These are phyloP conservation scores for Aspergillus haitiensis DNA, from an alignment of 495 filamentous ascomycete species.

Conservation along the genomic window DNA sequence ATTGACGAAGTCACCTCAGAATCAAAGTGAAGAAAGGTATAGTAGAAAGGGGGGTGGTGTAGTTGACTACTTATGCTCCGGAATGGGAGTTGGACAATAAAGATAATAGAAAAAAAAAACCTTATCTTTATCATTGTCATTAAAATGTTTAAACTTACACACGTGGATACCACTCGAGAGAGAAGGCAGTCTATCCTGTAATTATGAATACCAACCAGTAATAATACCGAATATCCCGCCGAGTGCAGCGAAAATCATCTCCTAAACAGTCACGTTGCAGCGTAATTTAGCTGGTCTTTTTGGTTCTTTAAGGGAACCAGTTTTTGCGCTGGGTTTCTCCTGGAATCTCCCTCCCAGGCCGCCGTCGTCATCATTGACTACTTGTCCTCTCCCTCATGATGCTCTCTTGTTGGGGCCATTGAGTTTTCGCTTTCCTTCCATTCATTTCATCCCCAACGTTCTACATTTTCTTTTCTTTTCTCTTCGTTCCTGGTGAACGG, in stretches of 20 bases:
- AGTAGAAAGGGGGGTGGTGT: not conserved
- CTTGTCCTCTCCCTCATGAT: conserved; percentile 20
- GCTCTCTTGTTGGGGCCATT: conserved; percentile 11
- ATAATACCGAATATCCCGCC: not conserved
- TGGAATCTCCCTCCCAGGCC: conserved; percentile 1
- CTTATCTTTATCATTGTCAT: too few species aligned
- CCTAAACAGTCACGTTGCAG: conserved; percentile 21
- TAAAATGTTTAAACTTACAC: too few species aligned
- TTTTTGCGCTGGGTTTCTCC: not conserved
- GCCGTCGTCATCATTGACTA: conserved; percentile 19
- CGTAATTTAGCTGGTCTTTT: conserved; percentile 2
- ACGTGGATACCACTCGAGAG: too few species aligned
- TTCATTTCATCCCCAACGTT: too few species aligned
- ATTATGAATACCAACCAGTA: too few species aligned
- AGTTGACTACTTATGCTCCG: too few species aligned
- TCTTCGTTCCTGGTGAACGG: conserved; percentile 2
- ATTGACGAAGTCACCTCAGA: too few species aligned
- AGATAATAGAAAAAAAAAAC: not conserved
- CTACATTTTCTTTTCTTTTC: conserved; percentile 1
- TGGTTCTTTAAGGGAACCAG: not conserved
- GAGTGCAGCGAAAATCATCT: conserved; percentile 17
- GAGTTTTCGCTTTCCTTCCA: conserved; percentile 7
- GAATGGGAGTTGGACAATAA: too few species aligned
- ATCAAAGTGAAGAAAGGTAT: not conserved
- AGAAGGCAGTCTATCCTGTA: too few species aligned